Conservation (phyloP, 768 basidiomycete genomes). For the Calocybe indica region DNA sequence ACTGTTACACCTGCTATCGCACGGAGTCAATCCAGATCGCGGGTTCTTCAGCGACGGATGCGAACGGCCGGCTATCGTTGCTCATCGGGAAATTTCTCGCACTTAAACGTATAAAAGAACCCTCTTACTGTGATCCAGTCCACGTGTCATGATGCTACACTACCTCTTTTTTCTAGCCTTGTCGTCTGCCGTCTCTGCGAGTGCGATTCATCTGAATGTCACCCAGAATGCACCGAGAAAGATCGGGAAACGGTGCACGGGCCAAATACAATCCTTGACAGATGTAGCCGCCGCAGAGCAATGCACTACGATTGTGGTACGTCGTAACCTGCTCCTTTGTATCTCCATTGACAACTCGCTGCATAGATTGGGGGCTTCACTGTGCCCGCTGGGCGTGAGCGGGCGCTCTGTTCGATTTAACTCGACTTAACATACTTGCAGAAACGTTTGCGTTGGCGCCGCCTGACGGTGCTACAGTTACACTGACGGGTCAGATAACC, state of each 20-base stretch:
- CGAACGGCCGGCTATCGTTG: too few species aligned
- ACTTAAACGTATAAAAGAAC: too few species aligned
- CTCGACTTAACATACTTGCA: not conserved
- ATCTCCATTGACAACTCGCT: not conserved
- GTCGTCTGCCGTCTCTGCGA: too few species aligned
- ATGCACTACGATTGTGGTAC: conserved; percentile 12
- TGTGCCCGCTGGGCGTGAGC: conserved; percentile 8
- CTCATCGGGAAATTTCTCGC: too few species aligned
- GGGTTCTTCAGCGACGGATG: too few species aligned
- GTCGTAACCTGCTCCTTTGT: not conserved
- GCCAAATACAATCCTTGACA: conserved; percentile 10
- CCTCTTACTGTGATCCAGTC: too few species aligned
- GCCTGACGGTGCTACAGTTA: conserved; percentile 8
- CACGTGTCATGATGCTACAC: too few species aligned
- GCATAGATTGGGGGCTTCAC: conserved; percentile 12
- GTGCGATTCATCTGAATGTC: too few species aligned
- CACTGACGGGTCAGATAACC: conserved; percentile 7
- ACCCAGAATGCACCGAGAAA: conserved; percentile 13
- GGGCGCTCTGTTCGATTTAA: not conserved
- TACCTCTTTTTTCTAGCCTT: too few species aligned
- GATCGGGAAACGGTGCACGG: conserved; percentile 14
- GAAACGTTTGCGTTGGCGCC: conserved; percentile 7
- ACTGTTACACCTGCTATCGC: too few species aligned
- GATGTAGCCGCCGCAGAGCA: conserved; percentile 12
- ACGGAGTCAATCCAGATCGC: too few species aligned